phyloP scores from a whole-genome alignment of 768 basidiomycete genomes.

The Dioszegia aurantiaca region DNA sequence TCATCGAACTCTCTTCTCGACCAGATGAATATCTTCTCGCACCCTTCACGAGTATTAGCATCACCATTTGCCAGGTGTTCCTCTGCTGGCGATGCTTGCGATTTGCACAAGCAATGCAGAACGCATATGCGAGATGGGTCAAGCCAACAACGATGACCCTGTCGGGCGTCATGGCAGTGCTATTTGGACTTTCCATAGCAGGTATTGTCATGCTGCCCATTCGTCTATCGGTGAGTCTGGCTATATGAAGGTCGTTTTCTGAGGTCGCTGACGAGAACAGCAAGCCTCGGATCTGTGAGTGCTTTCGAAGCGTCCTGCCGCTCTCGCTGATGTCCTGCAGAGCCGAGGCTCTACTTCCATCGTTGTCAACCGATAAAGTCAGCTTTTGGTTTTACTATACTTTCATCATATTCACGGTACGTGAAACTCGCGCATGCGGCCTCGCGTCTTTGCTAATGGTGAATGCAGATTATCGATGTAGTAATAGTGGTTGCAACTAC shows the following conservation, averaged over 20 bases:
- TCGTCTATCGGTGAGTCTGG: constrained; percentile 8
- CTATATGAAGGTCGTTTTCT: neutral
- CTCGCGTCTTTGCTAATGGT: neutral
- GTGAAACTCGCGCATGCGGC: neutral
- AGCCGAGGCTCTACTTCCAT: neutral
- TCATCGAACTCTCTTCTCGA: neutral
- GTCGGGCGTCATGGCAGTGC: neutral
- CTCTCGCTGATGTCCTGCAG: neutral
- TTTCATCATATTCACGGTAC: neutral
- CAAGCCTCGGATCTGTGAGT: neutral
- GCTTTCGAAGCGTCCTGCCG: neutral
- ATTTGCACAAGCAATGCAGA: constrained; percentile 12
- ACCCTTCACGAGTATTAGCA: neutral
- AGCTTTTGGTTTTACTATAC: neutral
- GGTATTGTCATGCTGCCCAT: neutral
- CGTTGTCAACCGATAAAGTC: neutral
- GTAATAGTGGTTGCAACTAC: neutral
- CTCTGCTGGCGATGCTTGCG: constrained; percentile 6
- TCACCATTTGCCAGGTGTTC: constrained; percentile 10
- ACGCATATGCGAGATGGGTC: neutral
- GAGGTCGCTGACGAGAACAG: neutral
- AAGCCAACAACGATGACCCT: neutral
- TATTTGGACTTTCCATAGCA: neutral
- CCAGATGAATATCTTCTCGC: neutral
- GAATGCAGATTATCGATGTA: neutral